Base-by-base conservation (phyloP, 352 stramenopile species). In the Globisporangium okanoganense region DNA sequence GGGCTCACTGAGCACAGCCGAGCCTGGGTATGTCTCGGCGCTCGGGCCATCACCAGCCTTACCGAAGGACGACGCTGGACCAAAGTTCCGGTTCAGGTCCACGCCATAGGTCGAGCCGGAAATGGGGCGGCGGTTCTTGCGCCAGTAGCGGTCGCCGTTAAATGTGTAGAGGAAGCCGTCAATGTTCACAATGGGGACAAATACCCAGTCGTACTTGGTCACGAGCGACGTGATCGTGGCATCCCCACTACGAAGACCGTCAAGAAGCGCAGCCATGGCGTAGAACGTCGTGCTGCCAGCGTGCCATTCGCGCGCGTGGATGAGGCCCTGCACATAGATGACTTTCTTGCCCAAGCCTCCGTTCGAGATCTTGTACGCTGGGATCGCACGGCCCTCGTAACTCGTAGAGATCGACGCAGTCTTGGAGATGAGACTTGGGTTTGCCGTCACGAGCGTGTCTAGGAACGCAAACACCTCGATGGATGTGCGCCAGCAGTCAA, bases 41-140 rank as follows among this genome's bases (percentile, higher is more conserved):
- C 29, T 38, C 10, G 66, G 66, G 16, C 62, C 49, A 1, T 65
- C 62, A 9, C 43, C 50, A 13, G 22, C 52, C 41, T 56, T 40
- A 6, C 43, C 52, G 35, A 66, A 66, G n/a, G n/a, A n/a, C n/a
- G n/a, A 53, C 60, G 56, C 43, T 36, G 25, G 7, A 29, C 63
- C 63, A 36, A 67, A 75, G 65, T 75, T 75, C 57, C 69, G 69
- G 58, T 75, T 75, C 14, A 75, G 62, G 43, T 75, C 64, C 5
- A 72, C 57, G 29, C 66, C 69, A 20, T 69, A 57, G 27, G 56
- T 69, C 20, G 33, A 44, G 5, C 45, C 44, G 5, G 44, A 33
- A 10, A 51, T 43, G 27, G 56, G 56, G 49, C 62, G 62, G 38
- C 66, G 66, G 56, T 70, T 76, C 65, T 76, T 76, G 62, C 69